Percentiles rank a stretch among this genome's conserved stretches.
Conservation (phyloP, 1,284 basidiomycete genomes). For the Cerrena zonata region DNA sequence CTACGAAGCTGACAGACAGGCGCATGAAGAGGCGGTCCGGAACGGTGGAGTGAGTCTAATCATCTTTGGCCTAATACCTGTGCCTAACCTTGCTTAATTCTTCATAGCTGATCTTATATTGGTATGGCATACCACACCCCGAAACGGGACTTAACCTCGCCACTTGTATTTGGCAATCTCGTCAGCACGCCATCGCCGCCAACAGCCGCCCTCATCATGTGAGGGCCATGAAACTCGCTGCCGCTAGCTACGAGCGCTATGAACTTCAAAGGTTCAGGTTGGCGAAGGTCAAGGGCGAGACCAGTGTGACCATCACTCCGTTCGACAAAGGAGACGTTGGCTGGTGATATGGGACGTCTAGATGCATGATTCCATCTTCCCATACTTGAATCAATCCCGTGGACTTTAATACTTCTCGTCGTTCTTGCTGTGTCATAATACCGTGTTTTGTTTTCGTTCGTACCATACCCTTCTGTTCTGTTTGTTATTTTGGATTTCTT, state of each 20-base stretch:
- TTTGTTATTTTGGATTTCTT: neutral
- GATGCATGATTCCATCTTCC: too few species aligned
- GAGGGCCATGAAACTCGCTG: slow-evolving; percentile 76
- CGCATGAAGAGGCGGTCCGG: slow-evolving; percentile 84
- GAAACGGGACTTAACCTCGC: slow-evolving; percentile 79
- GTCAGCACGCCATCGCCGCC: slow-evolving; percentile 74
- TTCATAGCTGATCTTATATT: slow-evolving; percentile 70
- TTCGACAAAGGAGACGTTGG: slow-evolving; percentile 68
- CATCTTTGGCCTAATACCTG: slow-evolving; percentile 9
- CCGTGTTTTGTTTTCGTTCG: neutral
- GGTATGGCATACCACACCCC: slow-evolving; percentile 83
- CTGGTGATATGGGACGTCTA: slow-evolving; percentile 37
- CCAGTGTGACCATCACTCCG: slow-evolving; percentile 47
- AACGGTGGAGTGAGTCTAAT: slow-evolving; percentile 67
- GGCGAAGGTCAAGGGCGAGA: slow-evolving; percentile 56
- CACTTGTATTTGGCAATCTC: slow-evolving; percentile 92
- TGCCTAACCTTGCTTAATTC: slow-evolving; percentile 2
- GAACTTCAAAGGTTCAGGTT: slow-evolving; percentile 71
- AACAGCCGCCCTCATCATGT: slow-evolving; percentile 77
- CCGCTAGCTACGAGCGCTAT: slow-evolving; percentile 74
- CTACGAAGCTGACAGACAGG: slow-evolving; percentile 78
- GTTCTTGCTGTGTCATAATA: slow-evolving; percentile 1
- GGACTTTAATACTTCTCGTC: neutral
- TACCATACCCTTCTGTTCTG: neutral
- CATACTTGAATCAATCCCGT: neutral